A percentile compares a stretch with the other conserved stretches of the same genome.
Conservation (phyloP, 1,139 yeast genomes). For the Suhomyces guaymorum region DNA sequence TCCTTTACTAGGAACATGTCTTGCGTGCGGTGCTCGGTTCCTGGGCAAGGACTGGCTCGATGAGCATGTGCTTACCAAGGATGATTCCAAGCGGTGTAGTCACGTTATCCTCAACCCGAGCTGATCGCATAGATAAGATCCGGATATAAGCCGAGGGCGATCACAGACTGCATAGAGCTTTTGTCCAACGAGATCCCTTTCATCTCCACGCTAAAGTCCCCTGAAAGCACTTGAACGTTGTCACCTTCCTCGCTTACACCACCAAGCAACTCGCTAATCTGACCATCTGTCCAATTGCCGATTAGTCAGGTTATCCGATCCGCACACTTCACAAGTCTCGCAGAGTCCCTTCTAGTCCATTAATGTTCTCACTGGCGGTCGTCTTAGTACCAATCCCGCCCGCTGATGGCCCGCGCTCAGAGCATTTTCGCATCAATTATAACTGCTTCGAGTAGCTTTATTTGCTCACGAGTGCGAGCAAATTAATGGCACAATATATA, state of each 20-base stretch:
- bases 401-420: background rate
- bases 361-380: conserved; percentile 1
- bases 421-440: background rate
- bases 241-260: no score
- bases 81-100: conserved; percentile 14
- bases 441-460: conserved; percentile 3
- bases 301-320: background rate
- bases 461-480: conserved; percentile 9
- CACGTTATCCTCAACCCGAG: conserved; percentile 2
- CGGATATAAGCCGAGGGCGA: no score
- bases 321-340: background rate
- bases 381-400: background rate
- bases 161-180: no score
- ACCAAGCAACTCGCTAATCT: no score
- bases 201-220: no score
- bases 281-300: no score
- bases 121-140: no score
- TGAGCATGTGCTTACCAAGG: conserved; percentile 37
- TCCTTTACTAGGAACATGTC: conserved; percentile 41
- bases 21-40: conserved; percentile 38
- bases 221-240: no score
- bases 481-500: conserved; percentile 2
- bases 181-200: no score
- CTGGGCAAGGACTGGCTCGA: conserved; percentile 46
- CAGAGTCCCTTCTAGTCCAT: background rate